Evolutionary conservation across 331 rosid genomes (phyloP).

Genomic region (Quercus tomentella): DNA sequence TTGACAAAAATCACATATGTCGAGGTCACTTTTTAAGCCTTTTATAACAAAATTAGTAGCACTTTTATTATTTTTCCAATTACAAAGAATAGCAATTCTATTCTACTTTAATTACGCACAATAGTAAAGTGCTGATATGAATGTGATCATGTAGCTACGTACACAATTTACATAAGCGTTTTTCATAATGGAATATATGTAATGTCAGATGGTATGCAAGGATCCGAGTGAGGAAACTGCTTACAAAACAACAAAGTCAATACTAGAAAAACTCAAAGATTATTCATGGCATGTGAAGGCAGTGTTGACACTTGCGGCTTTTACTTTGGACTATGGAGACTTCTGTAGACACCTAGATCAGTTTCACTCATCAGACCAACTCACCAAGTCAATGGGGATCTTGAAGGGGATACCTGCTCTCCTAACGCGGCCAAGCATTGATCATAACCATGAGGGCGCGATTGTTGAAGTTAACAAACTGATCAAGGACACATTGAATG

Average conservation of each 20-base stretch:
- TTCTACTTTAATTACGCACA: too few species aligned
- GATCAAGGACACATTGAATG: background rate
- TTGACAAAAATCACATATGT: too few species aligned
- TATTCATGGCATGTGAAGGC: background rate
- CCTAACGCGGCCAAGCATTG: background rate
- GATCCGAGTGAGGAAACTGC: background rate
- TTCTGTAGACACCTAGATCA: background rate
- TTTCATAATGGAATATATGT: background rate
- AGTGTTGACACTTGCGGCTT: background rate
- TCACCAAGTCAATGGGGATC: background rate
- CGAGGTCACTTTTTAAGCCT: too few species aligned
- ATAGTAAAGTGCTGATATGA: too few species aligned
- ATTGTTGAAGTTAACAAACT: background rate
- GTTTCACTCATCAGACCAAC: background rate
- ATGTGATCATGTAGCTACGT: too few species aligned
- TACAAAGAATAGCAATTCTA: background rate
- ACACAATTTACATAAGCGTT: too few species aligned
- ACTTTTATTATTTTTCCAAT: background rate
- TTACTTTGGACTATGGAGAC: constrained; percentile 10
- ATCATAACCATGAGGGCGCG: background rate
- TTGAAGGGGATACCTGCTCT: background rate
- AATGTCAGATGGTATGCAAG: constrained; percentile 1
- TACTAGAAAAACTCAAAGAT: background rate
- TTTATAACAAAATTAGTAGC: too few species aligned
- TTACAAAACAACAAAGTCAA: background rate